phyloP scores from a whole-genome alignment of 805 yeast species.

The Kluyveromyces siamensis region DNA sequence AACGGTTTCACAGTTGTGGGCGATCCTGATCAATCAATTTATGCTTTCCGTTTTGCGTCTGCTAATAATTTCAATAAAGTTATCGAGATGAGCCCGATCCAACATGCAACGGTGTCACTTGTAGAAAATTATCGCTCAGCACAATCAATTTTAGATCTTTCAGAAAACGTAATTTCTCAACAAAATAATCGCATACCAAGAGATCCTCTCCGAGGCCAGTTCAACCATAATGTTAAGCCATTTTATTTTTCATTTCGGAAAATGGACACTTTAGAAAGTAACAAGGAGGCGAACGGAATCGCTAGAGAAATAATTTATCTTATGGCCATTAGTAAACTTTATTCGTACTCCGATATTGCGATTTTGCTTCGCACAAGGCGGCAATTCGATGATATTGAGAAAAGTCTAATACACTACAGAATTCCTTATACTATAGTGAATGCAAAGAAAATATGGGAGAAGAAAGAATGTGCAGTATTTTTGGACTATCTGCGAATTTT shows the following conservation, averaged over 20 bases:
- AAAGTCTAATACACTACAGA: constrained; percentile 41
- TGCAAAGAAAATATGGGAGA: constrained; percentile 75
- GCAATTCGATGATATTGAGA: constrained; percentile 56
- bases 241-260: constrained; percentile 31
- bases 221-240: constrained; percentile 36
- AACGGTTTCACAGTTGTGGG: constrained; percentile 81
- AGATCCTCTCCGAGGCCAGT: constrained; percentile 38
- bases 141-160: constrained; percentile 47
- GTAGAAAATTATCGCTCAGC: constrained; percentile 79
- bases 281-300: constrained; percentile 50
- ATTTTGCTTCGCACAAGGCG: constrained; percentile 59
- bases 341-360: constrained; percentile 53
- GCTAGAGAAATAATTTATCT: constrained; percentile 46
- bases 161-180: constrained; percentile 57
- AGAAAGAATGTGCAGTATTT: constrained; percentile 54
- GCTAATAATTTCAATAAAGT: constrained; percentile 57
- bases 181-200: constrained; percentile 38
- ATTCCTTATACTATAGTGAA: constrained; percentile 62
- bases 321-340: constrained; percentile 35
- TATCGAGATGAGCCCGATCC: constrained; percentile 32
- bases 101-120: constrained; percentile 34
- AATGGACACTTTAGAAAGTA: constrained; percentile 23
- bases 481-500: constrained; percentile 59
- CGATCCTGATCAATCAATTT: constrained; percentile 93
- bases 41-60: constrained; percentile 78